phyloP scores from a whole-genome alignment of 2,329 filamentous ascomycete species.

The Chaetomiaceae sp. region DNA sequence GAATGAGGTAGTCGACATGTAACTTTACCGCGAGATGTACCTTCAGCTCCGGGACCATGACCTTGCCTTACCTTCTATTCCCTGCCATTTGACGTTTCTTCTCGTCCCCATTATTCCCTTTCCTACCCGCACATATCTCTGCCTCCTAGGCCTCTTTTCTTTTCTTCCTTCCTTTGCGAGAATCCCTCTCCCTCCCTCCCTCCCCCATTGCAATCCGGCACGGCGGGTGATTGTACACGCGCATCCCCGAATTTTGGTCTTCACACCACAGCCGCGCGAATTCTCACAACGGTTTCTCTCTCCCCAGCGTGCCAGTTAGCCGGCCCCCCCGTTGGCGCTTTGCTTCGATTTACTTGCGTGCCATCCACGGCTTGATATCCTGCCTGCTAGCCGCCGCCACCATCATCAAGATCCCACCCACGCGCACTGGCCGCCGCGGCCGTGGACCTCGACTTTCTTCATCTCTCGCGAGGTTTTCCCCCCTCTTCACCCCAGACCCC shows the following conservation, averaged over 20 bases:
- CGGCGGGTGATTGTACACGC: slow-evolving; percentile 11
- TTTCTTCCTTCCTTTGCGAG: slow-evolving; percentile 16
- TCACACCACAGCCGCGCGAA: not conserved
- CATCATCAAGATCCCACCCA: not conserved
- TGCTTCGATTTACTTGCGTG: not conserved
- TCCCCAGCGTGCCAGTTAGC: not conserved
- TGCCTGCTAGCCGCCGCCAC: slow-evolving; percentile 10
- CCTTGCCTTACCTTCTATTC: slow-evolving; percentile 11
- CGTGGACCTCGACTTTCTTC: not conserved
- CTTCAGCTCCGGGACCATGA: slow-evolving; percentile 4
- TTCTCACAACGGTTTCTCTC: slow-evolving; percentile 7
- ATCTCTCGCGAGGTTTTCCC: not conserved
- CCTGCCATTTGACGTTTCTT: slow-evolving; percentile 28
- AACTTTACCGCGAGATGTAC: slow-evolving; percentile 4
- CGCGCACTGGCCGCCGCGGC: not conserved
- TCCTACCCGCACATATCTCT: slow-evolving; percentile 26
- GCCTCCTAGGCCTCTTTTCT: slow-evolving; percentile 13
- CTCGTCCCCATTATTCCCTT: slow-evolving; percentile 26
- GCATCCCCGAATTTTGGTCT: not conserved
- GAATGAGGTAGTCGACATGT: slow-evolving; percentile 4
- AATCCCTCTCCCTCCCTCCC: not conserved
- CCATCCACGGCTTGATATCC: slow-evolving; percentile 11
- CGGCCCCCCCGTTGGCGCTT: not conserved
- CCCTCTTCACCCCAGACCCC: not conserved
- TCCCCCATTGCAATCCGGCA: slow-evolving; percentile 12